Evolutionary conservation across 164 flowering plant species (phyloP), one percentile per base, ranked within the genome.

Genomic region (Cinnamomum chago): DNA sequence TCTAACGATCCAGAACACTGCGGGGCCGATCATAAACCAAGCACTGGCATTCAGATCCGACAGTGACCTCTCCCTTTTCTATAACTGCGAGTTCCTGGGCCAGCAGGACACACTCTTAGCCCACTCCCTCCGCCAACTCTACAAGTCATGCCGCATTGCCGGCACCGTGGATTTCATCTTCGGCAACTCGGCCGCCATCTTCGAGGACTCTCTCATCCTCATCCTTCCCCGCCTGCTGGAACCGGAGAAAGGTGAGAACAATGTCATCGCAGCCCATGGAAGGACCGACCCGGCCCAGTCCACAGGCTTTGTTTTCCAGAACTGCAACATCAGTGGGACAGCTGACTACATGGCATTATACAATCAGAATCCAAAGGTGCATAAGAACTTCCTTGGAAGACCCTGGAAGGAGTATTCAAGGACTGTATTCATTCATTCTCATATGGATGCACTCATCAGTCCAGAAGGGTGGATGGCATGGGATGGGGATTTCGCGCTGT

Each of bases 401-500:
- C 86, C 89, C 18, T 82, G 86, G 88, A 83, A 82, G 82, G 68
- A 70, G 51, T 85, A 55, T 73, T 79, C 86, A 0, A 70, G 75
- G 30, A 82, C 86, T 0, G 77, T 85, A 0, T 20, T 80, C 50
- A 82, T 83, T 77, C 80, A 78, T 30, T 65, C 79, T 0, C 20
- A 51, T 0, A 10, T 85, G 62, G 83, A 71, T 0, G 85, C 76
- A 14, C 55, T 82, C 51, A 81, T 85, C 71, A 72, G 77, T 23
- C 88, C 90, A 1, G 82, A 35, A 0, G 90, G 92, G 20, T 87
- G 82, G 84, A 12, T 74, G 70, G 78, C 81, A 0, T 85, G 88
- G 91, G 40, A 12, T 0, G 89, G 86, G 17, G 25, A 66, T 58
- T 68, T 73, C 20, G 81, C 66, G 24, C 75, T 73, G 33, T 23